Evolutionary conservation across 2,329 filamentous ascomycete species (phyloP), one percentile per base, ranked within the genome.

Genomic region (Dothistroma septosporum): DNA sequence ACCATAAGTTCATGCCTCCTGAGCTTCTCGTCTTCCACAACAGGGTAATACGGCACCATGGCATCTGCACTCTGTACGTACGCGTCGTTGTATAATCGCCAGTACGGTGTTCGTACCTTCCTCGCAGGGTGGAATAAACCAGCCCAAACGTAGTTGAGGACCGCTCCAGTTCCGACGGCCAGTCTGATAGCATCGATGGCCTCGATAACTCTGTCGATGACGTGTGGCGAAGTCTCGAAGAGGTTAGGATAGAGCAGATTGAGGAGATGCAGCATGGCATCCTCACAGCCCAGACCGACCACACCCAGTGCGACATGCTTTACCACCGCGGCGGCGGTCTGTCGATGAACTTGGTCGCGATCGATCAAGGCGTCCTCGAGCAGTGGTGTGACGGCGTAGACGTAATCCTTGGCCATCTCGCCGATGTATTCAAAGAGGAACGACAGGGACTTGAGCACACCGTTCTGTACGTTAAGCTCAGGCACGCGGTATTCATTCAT

Each of bases 401-500:
- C 94, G 75, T 99, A 99, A 77, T 99, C 94, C 79, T 97, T 99
- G 65, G 92, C 73, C 94, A 99, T 97, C 77, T 99, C 94, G 65
- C 94, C 94, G 75, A 99, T 99, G 78, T 99, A 99, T 74, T 99
- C 94, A 73, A 97, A 99, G 63, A 99, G 83, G 83, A 99, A 99
- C 7, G 91, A 95, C 57, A 99, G 83, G 5, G 92, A 92, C 76
- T 99, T 99, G 73, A 99, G 87, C 35, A 99, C 94, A 78, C 94
- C 94, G 69, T 99, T 99, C 75, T 99, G 94, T 28, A 99, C 94
- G 74, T 99, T 99, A 67, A 99, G 87, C 77, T 99, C 94, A 0
- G 94, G 94, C 9, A 99, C 94, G 57, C 94, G 89, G 77, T 99
- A 99, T 76, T 99, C 94, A 79, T 99, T 99, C 95, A 99, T 99